Evolutionary conservation across 805 yeast species (phyloP).

Genomic region (Ogataea paraovalis): DNA sequence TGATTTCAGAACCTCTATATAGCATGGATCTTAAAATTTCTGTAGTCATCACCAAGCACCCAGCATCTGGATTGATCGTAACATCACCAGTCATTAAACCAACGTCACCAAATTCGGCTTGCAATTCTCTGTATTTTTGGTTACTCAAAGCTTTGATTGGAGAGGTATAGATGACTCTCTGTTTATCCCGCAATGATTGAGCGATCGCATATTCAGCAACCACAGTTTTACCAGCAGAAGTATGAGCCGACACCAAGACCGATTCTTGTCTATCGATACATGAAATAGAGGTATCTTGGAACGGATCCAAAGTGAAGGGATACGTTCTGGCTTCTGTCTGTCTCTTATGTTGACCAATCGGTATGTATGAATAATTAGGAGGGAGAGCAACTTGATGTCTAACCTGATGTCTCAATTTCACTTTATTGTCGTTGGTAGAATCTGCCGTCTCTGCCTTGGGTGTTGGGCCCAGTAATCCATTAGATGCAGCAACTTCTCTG

Average conservation of each 20-base stretch:
- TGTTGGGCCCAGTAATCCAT: conserved; percentile 48
- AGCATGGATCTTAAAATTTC: conserved; percentile 94
- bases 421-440: conserved; percentile 29
- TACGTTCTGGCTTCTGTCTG: conserved; percentile 77
- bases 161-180: conserved; percentile 91
- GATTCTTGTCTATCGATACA: conserved; percentile 94
- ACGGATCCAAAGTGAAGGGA: conserved; percentile 92
- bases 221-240: conserved; percentile 96
- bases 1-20: conserved; percentile 92
- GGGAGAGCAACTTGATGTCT: conserved; percentile 98
- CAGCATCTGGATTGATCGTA: conserved; percentile 94
- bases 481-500: conserved; percentile 80
- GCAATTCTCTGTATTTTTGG: conserved; percentile 87
- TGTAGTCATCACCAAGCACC: conserved; percentile 95
- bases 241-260: conserved; percentile 95
- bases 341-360: conserved; percentile 85
- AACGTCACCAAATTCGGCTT: conserved; percentile 91
- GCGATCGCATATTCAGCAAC: conserved; percentile 98
- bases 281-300: conserved; percentile 94
- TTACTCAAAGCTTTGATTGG: conserved; percentile 94
- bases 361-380: conserved; percentile 80
- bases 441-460: conserved; percentile 32
- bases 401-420: conserved; percentile 85
- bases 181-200: conserved; percentile 85
- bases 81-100: conserved; percentile 98